A percentile compares a stretch with the other conserved stretches of the same genome.
These are phyloP conservation scores for Scutellaria galericulata DNA, from an alignment of 257 asterid species.

Conservation along the genomic window DNA sequence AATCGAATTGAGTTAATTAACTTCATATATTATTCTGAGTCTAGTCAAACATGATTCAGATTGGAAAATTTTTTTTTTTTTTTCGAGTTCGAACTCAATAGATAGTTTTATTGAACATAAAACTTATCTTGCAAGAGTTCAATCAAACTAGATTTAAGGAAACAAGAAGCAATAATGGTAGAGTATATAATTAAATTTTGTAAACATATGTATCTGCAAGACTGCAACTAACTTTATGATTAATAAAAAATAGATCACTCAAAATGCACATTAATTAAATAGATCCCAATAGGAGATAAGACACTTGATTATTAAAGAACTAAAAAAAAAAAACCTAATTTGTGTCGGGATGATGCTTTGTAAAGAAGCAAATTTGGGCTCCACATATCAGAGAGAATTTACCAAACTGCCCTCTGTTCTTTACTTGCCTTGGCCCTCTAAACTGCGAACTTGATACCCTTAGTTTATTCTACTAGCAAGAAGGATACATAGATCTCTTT, in stretches of 20 bases:
- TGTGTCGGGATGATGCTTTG: slow-evolving; percentile 40
- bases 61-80: no score
- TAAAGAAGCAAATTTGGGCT: slow-evolving; percentile 44
- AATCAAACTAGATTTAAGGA: background rate
- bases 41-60: no score
- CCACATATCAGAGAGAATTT: slow-evolving; percentile 32
- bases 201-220: background rate
- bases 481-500: slow-evolving; percentile 20
- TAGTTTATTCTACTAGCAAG: slow-evolving; percentile 31
- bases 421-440: slow-evolving; percentile 50
- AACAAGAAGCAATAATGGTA: slow-evolving; percentile 2
- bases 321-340: slow-evolving; percentile 13
- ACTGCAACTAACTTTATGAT: slow-evolving; percentile 32
- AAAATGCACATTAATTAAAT: slow-evolving; percentile 3
- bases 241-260: slow-evolving; percentile 11
- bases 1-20: no score
- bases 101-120: no score
- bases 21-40: no score
- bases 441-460: slow-evolving; percentile 31
- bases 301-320: background rate
- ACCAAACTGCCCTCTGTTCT: slow-evolving; percentile 44
- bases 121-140: no score
- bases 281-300: slow-evolving; percentile 7
- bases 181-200: slow-evolving; percentile 5
- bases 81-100: background rate